phyloP scores from a whole-genome alignment of 805 yeast genomes.

The Saccharomycopsis selenospora region DNA sequence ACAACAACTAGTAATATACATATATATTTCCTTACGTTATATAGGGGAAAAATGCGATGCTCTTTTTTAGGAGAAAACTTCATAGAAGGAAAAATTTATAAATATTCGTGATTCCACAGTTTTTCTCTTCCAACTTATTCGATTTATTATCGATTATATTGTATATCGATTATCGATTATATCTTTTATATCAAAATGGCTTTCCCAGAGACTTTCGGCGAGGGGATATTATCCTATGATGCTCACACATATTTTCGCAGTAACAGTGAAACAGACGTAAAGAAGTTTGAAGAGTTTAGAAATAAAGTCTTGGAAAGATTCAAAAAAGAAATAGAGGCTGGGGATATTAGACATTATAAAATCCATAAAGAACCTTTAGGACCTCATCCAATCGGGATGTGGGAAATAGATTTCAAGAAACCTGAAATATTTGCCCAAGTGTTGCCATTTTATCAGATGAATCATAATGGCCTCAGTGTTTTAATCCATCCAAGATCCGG shows the following conservation, averaged over 20 bases:
- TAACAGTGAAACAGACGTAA: constrained; percentile 29
- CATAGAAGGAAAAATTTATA: no score
- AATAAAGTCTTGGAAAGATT: constrained; percentile 36
- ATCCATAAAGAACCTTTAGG: constrained; percentile 46
- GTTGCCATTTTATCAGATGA: constrained; percentile 44
- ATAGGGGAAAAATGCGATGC: no score
- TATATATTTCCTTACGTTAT: no score
- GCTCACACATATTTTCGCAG: constrained; percentile 48
- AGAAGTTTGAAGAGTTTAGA: constrained; percentile 33
- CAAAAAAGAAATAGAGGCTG: constrained; percentile 33
- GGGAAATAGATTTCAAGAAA: constrained; percentile 45
- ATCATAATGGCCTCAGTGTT: constrained; percentile 47
- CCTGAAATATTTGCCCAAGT: constrained; percentile 39
- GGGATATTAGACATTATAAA: constrained; percentile 37
- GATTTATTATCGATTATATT: no score
- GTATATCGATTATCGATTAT: no score
- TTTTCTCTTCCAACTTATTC: no score
- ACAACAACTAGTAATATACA: no score
- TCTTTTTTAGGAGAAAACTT: no score
- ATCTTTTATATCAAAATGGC: neutral
- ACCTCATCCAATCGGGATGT: constrained; percentile 53
- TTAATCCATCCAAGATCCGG: constrained; percentile 48
- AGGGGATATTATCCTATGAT: constrained; percentile 38
- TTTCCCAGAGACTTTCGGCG: constrained; percentile 20
- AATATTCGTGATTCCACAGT: no score